phyloP scores from a whole-genome alignment of 2,329 filamentous ascomycete genomes.

The Calonectria leucothoes region DNA sequence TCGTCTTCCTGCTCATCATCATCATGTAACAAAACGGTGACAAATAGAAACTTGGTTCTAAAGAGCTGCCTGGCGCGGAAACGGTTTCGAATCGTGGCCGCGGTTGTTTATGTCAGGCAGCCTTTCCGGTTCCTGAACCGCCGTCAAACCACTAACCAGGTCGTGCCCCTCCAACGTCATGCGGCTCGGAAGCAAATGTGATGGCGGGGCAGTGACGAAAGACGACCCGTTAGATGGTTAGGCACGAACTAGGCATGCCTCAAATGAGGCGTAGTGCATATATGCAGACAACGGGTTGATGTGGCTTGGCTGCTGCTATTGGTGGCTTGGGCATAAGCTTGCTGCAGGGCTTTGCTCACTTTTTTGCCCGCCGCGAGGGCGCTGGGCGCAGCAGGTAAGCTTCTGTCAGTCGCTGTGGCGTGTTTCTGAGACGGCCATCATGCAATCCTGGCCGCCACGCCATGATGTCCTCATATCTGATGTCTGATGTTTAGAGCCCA shows the following conservation, averaged over 20 bases:
- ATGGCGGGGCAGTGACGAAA: constrained; percentile 27
- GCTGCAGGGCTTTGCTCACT: constrained; percentile 21
- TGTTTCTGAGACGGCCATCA: constrained; percentile 27
- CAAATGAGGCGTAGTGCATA: background rate
- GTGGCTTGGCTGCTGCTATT: constrained; percentile 2
- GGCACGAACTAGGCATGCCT: background rate
- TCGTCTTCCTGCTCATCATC: constrained; percentile 11
- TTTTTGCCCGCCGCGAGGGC: background rate
- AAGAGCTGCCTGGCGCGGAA: constrained; percentile 34
- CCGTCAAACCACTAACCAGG: background rate
- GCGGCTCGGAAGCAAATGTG: background rate
- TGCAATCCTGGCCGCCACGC: constrained; percentile 23
- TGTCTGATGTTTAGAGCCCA: constrained; percentile 5
- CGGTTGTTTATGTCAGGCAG: constrained; percentile 14
- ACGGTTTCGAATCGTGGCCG: constrained; percentile 17
- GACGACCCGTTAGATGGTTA: background rate
- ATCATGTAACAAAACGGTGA: background rate
- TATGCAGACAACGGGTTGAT: background rate
- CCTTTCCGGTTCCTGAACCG: constrained; percentile 7
- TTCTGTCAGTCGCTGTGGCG: constrained; percentile 19
- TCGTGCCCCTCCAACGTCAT: constrained; percentile 29
- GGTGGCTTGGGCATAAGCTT: background rate
- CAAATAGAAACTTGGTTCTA: background rate
- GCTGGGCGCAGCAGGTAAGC: constrained; percentile 13
- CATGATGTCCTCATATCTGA: constrained; percentile 19